Percentiles rank a stretch among this genome's conserved stretches.
Conservation (phyloP, 352 stramenopile species). For the Phytopythium litorale region DNA sequence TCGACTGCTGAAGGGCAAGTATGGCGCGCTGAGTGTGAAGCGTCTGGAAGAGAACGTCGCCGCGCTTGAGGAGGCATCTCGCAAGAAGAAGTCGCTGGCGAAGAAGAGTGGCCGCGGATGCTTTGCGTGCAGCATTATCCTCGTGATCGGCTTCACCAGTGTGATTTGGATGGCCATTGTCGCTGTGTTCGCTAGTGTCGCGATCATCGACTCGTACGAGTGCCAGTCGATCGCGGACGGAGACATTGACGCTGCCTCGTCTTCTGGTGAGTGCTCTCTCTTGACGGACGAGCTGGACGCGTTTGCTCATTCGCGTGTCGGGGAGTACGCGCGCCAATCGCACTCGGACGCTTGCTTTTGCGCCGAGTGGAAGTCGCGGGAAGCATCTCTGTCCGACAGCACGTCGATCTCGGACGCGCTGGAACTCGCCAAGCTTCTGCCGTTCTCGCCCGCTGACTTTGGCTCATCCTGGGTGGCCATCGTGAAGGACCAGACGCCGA, state of each 20-base stretch:
- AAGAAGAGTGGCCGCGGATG: slow-evolving; percentile 21
- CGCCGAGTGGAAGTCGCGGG: slow-evolving; percentile 34
- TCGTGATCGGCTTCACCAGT: slow-evolving; percentile 12
- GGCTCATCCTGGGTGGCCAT: slow-evolving; percentile 23
- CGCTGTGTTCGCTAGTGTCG: slow-evolving; percentile 26
- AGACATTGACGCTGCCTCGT: slow-evolving; percentile 14
- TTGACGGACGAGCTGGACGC: slow-evolving; percentile 26
- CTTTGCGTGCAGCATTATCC: slow-evolving; percentile 20
- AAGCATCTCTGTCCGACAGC: slow-evolving; percentile 18
- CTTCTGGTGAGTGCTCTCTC: slow-evolving; percentile 13
- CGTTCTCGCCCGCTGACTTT: slow-evolving; percentile 39
- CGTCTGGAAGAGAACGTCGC: slow-evolving; percentile 56
- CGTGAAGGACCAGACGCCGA: slow-evolving; percentile 29
- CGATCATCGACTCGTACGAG: slow-evolving; percentile 30
- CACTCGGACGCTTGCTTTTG: slow-evolving; percentile 39
- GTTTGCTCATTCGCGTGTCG: slow-evolving; percentile 26
- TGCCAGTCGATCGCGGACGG: slow-evolving; percentile 18
- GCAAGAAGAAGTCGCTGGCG: slow-evolving; percentile 3
- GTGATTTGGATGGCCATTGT: slow-evolving; percentile 21
- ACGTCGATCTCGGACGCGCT: slow-evolving; percentile 17
- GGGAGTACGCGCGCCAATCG: slow-evolving; percentile 22
- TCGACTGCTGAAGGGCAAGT: slow-evolving; percentile 56
- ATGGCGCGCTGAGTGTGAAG: slow-evolving; percentile 73
- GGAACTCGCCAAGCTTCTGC: slow-evolving; percentile 26
- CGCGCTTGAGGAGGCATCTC: slow-evolving; percentile 24